These are phyloP conservation scores for Fagopyrum homotropicum DNA, from an alignment of 148 eudicot genomes.

Conservation along the genomic window DNA sequence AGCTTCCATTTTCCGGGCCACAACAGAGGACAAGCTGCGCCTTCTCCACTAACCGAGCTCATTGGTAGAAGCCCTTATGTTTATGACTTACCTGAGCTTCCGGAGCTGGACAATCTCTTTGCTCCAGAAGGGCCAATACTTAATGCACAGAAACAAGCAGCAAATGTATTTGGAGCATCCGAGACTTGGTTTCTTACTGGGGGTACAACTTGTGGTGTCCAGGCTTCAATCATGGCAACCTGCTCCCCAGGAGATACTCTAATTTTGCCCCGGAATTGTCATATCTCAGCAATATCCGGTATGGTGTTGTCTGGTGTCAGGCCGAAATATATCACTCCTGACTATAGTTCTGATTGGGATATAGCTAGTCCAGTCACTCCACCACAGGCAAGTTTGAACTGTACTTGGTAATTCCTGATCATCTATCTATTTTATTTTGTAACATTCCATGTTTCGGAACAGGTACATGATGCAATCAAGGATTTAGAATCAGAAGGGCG, in stretches of 20 bases:
- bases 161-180: constrained; percentile 66
- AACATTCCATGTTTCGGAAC: constrained; percentile 3
- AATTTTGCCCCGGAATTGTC: constrained; percentile 73
- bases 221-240: constrained; percentile 71
- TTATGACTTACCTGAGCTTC: constrained; percentile 60
- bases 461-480: constrained; percentile 60
- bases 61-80: constrained; percentile 51
- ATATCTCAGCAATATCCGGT: constrained; percentile 61
- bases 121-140: constrained; percentile 62
- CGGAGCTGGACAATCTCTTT: constrained; percentile 68
- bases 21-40: constrained; percentile 73
- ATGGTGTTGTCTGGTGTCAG: constrained; percentile 64
- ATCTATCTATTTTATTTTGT: neutral
- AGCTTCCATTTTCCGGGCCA: constrained; percentile 89
- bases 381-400: constrained; percentile 50
- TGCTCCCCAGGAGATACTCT: constrained; percentile 74
- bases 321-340: constrained; percentile 63
- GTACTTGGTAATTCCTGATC: neutral
- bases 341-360: constrained; percentile 60
- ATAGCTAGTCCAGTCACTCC: constrained; percentile 55
- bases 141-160: constrained; percentile 64
- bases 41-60: constrained; percentile 47
- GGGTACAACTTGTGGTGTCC: constrained; percentile 88
- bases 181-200: constrained; percentile 93
- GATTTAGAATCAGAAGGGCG: constrained; percentile 46